These are phyloP conservation scores for Rubroshorea leprosula DNA, from an alignment of 345 rosid species.

Conservation along the genomic window DNA sequence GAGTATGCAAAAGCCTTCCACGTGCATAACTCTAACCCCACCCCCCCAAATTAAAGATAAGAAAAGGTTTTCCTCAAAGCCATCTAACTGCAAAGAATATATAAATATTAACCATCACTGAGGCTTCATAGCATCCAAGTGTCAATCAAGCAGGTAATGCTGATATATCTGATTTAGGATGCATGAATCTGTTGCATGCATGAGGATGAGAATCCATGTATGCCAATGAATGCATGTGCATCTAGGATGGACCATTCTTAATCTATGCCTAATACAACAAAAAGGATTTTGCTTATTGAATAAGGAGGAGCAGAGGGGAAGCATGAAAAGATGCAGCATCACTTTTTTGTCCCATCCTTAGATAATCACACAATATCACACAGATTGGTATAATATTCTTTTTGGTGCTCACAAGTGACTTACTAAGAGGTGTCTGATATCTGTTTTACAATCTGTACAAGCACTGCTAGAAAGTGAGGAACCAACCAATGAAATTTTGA, in stretches of 20 bases:
- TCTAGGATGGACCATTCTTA: background rate
- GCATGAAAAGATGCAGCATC: conserved; percentile 17
- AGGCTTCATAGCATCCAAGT: background rate
- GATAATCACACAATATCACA: conserved; percentile 5
- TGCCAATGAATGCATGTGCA: background rate
- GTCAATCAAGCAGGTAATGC: background rate
- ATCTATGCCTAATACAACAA: background rate
- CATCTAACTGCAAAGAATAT: background rate
- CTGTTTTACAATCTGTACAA: background rate
- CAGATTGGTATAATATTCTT: background rate
- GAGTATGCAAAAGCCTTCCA: background rate
- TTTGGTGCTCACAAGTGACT: background rate
- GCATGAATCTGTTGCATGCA: background rate
- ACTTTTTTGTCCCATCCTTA: conserved; percentile 20
- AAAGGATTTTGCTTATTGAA: conserved; percentile 14
- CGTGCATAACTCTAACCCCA: background rate
- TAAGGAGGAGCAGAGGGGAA: conserved; percentile 30
- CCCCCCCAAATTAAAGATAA: background rate
- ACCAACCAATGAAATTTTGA: background rate
- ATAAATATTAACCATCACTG: background rate
- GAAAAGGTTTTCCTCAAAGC: background rate
- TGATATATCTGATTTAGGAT: background rate
- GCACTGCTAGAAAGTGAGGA: background rate
- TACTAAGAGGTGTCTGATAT: conserved; percentile 4
- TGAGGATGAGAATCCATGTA: background rate